Percentiles rank a stretch among this genome's conserved stretches.
phyloP scores from a whole-genome alignment of 345 rosid species.

The Garcia nutans region DNA sequence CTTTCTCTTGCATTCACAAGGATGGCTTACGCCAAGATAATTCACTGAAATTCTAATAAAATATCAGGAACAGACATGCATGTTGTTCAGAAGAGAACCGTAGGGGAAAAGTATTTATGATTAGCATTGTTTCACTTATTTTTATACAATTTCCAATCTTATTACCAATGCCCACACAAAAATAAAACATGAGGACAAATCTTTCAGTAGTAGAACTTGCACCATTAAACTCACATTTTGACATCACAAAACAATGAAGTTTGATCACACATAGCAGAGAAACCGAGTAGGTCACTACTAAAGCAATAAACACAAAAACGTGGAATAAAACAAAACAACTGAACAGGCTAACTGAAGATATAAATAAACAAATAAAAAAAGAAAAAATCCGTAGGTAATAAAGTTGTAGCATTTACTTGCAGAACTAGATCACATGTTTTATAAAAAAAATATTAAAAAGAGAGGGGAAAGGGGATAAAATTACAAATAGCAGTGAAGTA shows the following conservation, averaged over 20 bases:
- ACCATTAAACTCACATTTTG: background rate
- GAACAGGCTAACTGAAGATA: background rate
- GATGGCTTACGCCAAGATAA: background rate
- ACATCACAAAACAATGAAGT: background rate
- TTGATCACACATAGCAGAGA: background rate
- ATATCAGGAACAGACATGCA: background rate
- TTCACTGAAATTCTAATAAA: background rate
- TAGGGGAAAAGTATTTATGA: too few species aligned
- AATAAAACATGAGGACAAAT: background rate
- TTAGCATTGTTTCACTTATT: background rate
- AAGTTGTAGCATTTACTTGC: background rate
- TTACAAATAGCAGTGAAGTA: background rate
- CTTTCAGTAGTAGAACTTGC: background rate
- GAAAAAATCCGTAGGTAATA: background rate
- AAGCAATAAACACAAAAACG: background rate
- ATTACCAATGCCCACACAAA: background rate
- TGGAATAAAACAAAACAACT: background rate
- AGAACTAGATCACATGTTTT: background rate
- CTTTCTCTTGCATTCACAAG: background rate
- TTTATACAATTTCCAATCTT: background rate
- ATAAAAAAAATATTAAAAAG: too few species aligned
- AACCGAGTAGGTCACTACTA: background rate
- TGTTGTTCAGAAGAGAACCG: background rate
- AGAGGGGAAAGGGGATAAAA: too few species aligned
- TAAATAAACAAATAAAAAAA: too few species aligned